phyloP scores from a whole-genome alignment of 805 yeast genomes.

The Osmozyma mogii region DNA sequence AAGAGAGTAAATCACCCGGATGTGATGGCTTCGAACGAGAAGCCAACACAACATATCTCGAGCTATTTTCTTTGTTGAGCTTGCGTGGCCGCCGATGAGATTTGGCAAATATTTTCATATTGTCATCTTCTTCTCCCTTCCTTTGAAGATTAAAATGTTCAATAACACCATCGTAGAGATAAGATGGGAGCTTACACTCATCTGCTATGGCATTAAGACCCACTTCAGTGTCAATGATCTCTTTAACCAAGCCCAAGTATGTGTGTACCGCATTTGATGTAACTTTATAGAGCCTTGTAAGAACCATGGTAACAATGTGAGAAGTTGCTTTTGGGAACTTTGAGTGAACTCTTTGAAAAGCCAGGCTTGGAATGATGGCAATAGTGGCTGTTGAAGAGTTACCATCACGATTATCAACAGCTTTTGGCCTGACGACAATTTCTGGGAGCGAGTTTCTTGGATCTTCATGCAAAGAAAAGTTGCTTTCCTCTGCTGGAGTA shows the following conservation, averaged over 20 bases:
- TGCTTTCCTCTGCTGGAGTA: conserved; percentile 1
- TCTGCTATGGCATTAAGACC: conserved; percentile 44
- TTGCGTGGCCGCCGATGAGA: conserved; percentile 9
- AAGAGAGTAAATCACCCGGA: conserved; percentile 81
- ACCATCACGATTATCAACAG: conserved; percentile 2
- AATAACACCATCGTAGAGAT: conserved; percentile 51
- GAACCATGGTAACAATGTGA: conserved; percentile 87
- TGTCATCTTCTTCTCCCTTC: conserved; percentile 4
- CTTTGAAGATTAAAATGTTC: conserved; percentile 25
- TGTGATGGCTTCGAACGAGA: conserved; percentile 49
- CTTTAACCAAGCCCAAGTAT: conserved; percentile 77
- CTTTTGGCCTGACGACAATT: conserved; percentile 65
- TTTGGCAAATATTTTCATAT: conserved; percentile 9
- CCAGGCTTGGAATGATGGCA: conserved; percentile 82
- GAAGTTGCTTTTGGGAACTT: conserved; percentile 87
- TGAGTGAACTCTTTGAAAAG: conserved; percentile 62
- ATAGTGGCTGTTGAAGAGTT: conserved; percentile 52
- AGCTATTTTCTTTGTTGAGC: conserved; percentile 11
- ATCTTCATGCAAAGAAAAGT: not conserved
- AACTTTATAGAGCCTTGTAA: conserved; percentile 80
- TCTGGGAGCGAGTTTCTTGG: conserved; percentile 16
- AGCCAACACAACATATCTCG: conserved; percentile 39
- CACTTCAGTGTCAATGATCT: conserved; percentile 70
- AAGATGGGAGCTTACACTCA: conserved; percentile 44
- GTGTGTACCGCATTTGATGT: conserved; percentile 86